Conservation (phyloP, 1,284 basidiomycete genomes). For the Caloboletus firmus region DNA sequence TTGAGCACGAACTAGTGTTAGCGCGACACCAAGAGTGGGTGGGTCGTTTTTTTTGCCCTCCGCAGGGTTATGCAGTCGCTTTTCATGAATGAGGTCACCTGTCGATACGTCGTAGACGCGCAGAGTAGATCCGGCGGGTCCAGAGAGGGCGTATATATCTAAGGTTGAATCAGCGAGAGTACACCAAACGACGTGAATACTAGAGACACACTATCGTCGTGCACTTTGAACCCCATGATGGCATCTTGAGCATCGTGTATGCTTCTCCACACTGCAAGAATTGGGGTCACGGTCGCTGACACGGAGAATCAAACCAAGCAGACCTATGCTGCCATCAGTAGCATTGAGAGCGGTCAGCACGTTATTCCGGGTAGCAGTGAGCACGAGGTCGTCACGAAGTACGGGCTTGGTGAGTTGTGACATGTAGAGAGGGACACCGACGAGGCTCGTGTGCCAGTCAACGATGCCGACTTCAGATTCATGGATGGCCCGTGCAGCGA, state of each 20-base stretch:
- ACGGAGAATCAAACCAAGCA: not conserved
- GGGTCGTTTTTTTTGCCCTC: slow-evolving; percentile 52
- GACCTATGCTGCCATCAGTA: slow-evolving; percentile 72
- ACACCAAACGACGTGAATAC: not conserved
- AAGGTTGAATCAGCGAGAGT: slow-evolving; percentile 4
- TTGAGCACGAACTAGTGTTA: slow-evolving; percentile 23
- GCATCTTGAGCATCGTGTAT: slow-evolving; percentile 66
- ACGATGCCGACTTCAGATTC: slow-evolving; percentile 78
- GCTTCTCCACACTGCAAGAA: slow-evolving; percentile 74
- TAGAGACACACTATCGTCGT: slow-evolving; percentile 54
- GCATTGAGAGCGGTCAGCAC: slow-evolving; percentile 77
- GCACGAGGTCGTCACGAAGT: slow-evolving; percentile 58
- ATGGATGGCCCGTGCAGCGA: slow-evolving; percentile 48
- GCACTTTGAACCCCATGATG: slow-evolving; percentile 67
- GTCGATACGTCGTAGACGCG: slow-evolving; percentile 67
- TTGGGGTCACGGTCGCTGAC: slow-evolving; percentile 8
- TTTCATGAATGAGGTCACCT: slow-evolving; percentile 73
- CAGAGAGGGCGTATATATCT: slow-evolving; percentile 78
- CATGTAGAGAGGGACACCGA: slow-evolving; percentile 67
- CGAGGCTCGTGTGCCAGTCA: slow-evolving; percentile 80
- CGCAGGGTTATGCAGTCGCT: slow-evolving; percentile 50
- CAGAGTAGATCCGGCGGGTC: slow-evolving; percentile 68
- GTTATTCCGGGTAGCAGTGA: slow-evolving; percentile 76
- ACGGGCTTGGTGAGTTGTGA: slow-evolving; percentile 51
- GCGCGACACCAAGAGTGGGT: slow-evolving; percentile 44